Percentiles rank a stretch among this genome's conserved stretches.
Conservation (phyloP, 306 rosid genomes). For the Castanopsis chinensis region DNA sequence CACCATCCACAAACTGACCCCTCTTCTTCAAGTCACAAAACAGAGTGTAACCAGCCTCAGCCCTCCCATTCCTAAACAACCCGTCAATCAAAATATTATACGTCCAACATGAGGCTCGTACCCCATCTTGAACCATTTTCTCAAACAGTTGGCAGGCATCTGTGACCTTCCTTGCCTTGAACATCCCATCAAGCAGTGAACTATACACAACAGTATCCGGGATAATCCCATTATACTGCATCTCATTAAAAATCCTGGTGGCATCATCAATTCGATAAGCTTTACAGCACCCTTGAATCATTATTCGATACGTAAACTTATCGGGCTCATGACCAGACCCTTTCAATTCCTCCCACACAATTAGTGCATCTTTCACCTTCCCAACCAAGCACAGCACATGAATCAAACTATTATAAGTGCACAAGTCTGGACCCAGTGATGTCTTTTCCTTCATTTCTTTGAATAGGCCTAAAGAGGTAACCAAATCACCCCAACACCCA, state of each 20-base stretch:
- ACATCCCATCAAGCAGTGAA: conserved; percentile 64
- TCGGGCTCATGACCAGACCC: conserved; percentile 74
- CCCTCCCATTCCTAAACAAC: conserved; percentile 73
- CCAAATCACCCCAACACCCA: conserved; percentile 87
- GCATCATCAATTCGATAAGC: conserved; percentile 64
- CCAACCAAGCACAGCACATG: conserved; percentile 67
- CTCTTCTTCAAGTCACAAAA: conserved; percentile 86
- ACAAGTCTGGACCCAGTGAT: conserved; percentile 59
- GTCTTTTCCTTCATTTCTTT: conserved; percentile 62
- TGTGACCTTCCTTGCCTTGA: conserved; percentile 63
- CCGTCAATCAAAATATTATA: conserved; percentile 82
- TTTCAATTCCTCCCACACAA: conserved; percentile 72
- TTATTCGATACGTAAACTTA: conserved; percentile 52
- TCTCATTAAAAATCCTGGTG: conserved; percentile 50
- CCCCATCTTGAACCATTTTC: conserved; percentile 79
- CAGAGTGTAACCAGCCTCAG: conserved; percentile 71
- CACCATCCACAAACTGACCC: conserved; percentile 77
- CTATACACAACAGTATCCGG: conserved; percentile 63
- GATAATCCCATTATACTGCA: conserved; percentile 58
- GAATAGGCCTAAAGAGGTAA: conserved; percentile 49
- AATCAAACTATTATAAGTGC: conserved; percentile 76
- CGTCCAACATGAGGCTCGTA: conserved; percentile 66
- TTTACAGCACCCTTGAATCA: conserved; percentile 72
- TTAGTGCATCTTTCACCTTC: conserved; percentile 67
- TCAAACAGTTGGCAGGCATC: conserved; percentile 82